Percentiles rank a stretch among this genome's conserved stretches.
Conservation (phyloP, 768 basidiomycete species). For the Leccinum subgranulosum region DNA sequence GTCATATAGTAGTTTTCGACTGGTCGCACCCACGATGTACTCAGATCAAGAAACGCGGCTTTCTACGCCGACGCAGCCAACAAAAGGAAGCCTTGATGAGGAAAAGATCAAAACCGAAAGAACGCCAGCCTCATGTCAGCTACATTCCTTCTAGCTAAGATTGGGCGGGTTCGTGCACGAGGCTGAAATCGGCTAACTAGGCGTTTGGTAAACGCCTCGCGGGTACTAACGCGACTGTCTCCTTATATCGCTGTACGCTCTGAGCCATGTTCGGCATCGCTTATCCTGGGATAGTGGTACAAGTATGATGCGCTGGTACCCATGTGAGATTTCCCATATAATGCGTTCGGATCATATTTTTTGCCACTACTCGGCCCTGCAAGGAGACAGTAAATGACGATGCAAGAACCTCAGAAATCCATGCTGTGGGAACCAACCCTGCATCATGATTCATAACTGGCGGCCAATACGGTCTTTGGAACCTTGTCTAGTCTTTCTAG, state of each 20-base stretch:
- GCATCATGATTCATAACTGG: neutral
- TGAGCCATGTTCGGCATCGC: conserved; percentile 10
- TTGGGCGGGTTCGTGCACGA: neutral
- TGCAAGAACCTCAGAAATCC: neutral
- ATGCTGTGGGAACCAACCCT: neutral
- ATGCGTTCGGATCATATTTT: conserved; percentile 4
- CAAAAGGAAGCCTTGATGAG: conserved; percentile 18
- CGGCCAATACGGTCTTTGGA: neutral
- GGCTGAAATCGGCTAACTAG: neutral
- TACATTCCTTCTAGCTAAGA: conserved; percentile 5
- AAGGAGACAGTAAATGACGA: neutral
- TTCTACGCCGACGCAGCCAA: neutral
- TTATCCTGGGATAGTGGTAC: neutral
- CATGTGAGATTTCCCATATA: conserved; percentile 3
- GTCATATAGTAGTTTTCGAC: neutral
- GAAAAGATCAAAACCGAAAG: conserved; percentile 2
- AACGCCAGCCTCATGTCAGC: conserved; percentile 8
- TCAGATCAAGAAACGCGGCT: neutral
- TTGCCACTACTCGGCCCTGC: neutral
- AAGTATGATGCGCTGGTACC: neutral
- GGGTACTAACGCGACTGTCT: neutral
- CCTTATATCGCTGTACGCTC: neutral
- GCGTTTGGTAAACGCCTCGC: conserved; percentile 10
- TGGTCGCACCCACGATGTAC: neutral
- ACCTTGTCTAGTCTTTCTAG: neutral